phyloP scores from a whole-genome alignment of 768 basidiomycete species.

The Lactifluus subvellereus region DNA sequence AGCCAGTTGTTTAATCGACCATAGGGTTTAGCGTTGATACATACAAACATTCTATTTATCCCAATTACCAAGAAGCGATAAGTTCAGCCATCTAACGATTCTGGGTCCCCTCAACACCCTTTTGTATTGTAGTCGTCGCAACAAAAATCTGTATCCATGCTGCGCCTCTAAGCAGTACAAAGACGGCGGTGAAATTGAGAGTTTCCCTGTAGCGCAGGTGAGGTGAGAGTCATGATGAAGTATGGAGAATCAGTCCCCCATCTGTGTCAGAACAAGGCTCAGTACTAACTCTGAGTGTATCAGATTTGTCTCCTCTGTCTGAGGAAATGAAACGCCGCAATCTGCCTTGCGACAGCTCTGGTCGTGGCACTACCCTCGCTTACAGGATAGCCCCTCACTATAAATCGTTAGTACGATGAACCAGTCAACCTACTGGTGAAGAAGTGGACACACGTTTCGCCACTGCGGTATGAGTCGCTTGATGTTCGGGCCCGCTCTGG shows the following conservation, averaged over 20 bases:
- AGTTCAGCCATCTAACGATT: neutral
- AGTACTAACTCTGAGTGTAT: neutral
- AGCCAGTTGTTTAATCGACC: neutral
- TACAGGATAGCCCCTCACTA: conserved; percentile 18
- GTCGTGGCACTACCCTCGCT: conserved; percentile 20
- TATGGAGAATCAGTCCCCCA: neutral
- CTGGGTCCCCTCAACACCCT: neutral
- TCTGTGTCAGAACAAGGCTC: neutral
- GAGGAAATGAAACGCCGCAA: conserved; percentile 20
- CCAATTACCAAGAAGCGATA: neutral
- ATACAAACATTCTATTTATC: neutral
- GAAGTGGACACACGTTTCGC: conserved; percentile 16
- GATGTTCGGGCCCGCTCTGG: conserved; percentile 22
- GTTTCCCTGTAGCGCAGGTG: neutral
- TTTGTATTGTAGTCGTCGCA: neutral
- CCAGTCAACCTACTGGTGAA: neutral
- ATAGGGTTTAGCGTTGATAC: neutral
- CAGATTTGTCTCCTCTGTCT: conserved; percentile 8
- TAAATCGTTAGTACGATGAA: neutral
- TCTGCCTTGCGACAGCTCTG: conserved; percentile 18
- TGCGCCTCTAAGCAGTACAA: neutral
- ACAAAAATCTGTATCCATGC: neutral
- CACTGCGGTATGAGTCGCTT: conserved; percentile 18
- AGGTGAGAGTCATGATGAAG: neutral
- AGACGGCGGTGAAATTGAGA: neutral